These are phyloP conservation scores for Zygosaccharomyces lentus DNA, from an alignment of 805 yeast species.

Conservation along the genomic window DNA sequence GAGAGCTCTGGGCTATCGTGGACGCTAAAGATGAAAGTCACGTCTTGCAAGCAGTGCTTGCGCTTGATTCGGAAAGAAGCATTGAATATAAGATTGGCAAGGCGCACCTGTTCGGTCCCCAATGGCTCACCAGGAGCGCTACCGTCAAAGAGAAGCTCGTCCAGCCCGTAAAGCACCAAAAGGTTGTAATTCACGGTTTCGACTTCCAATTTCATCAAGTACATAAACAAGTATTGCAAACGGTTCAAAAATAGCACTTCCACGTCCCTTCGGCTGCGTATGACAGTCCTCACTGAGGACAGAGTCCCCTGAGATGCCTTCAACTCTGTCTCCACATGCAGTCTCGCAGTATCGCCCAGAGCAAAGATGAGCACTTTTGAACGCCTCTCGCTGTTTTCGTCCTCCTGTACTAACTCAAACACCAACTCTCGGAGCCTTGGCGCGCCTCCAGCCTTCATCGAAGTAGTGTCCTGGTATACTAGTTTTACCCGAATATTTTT, in stretches of 20 bases:
- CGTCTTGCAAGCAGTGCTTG: slow-evolving; percentile 16
- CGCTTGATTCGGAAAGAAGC: slow-evolving; percentile 23
- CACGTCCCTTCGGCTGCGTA: slow-evolving; percentile 16
- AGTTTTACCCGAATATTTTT: not conserved
- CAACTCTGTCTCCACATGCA: slow-evolving; percentile 21
- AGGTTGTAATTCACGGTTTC: slow-evolving; percentile 19
- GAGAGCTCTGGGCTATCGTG: slow-evolving; percentile 9
- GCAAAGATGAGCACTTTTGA: slow-evolving; percentile 24
- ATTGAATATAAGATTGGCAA: slow-evolving; percentile 23
- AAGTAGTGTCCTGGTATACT: not conserved
- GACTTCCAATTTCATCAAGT: slow-evolving; percentile 31
- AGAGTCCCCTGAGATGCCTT: slow-evolving; percentile 10
- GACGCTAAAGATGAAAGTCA: slow-evolving; percentile 12
- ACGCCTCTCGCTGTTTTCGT: slow-evolving; percentile 4
- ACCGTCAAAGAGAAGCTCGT: slow-evolving; percentile 8
- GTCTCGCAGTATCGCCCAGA: slow-evolving; percentile 26
- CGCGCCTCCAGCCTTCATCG: not conserved
- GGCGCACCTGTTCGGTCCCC: slow-evolving; percentile 13
- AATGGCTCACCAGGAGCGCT: slow-evolving; percentile 1
- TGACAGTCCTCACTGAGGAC: slow-evolving; percentile 20
- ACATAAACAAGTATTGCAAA: slow-evolving; percentile 34
- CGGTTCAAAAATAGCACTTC: slow-evolving; percentile 30
- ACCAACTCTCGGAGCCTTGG: slow-evolving; percentile 9
- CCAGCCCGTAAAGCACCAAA: slow-evolving; percentile 31
- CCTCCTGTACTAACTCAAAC: slow-evolving; percentile 9